A percentile compares a stretch with the other conserved stretches of the same genome.
phyloP scores from a whole-genome alignment of 805 yeast genomes.

The Metschnikowia lachancei region DNA sequence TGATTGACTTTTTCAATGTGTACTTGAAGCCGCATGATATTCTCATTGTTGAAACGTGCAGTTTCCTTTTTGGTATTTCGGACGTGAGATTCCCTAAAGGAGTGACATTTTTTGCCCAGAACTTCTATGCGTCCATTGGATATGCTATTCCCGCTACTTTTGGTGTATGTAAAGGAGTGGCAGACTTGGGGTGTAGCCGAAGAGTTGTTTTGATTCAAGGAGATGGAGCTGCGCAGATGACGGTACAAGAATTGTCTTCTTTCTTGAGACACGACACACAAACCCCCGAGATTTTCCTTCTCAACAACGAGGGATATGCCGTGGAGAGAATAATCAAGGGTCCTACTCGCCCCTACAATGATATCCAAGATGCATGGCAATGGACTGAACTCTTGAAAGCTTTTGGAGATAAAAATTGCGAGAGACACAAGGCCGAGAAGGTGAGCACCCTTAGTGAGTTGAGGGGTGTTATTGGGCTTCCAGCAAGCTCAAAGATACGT shows the following conservation, averaged over 20 bases:
- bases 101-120: conserved; percentile 57
- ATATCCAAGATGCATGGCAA: conserved; percentile 76
- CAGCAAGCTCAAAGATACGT: conserved; percentile 22
- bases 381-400: conserved; percentile 68
- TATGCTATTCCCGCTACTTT: conserved; percentile 83
- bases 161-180: conserved; percentile 74
- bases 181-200: conserved; percentile 48
- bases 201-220: conserved; percentile 78
- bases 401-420: conserved; percentile 50
- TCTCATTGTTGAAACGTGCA: conserved; percentile 79
- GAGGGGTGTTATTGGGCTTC: conserved; percentile 16
- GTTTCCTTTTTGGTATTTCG: conserved; percentile 73
- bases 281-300: conserved; percentile 62
- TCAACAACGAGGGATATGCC: conserved; percentile 87
- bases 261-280: conserved; percentile 56
- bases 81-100: conserved; percentile 61
- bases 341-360: conserved; percentile 72
- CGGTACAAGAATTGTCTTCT: conserved; percentile 77
- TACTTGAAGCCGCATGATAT: conserved; percentile 60
- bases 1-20: conserved; percentile 34
- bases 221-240: conserved; percentile 95
- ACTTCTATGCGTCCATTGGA: conserved; percentile 83
- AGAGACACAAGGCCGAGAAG: conserved; percentile 23
- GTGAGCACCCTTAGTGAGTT: conserved; percentile 24
- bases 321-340: conserved; percentile 87